Evolutionary conservation across 805 yeast species (phyloP).

Genomic region (Saturnispora quitensis): DNA sequence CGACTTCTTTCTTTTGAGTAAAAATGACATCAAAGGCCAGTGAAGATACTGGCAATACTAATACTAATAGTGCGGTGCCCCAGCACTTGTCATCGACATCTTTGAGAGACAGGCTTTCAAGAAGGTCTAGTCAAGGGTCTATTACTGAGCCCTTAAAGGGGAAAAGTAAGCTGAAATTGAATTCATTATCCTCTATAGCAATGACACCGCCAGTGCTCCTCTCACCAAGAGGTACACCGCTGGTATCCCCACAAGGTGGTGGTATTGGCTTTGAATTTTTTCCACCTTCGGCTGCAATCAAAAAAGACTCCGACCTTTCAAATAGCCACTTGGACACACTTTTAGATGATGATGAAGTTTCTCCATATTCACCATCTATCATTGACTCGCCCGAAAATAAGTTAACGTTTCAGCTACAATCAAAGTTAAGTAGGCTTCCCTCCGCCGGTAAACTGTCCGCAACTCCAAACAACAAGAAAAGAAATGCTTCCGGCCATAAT

Average conservation of each 20-base stretch:
- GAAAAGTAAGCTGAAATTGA: conserved; percentile 17
- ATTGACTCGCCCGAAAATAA: conserved; percentile 1
- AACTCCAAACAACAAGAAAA: not conserved
- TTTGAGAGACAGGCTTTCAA: conserved; percentile 8
- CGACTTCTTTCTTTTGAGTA: not conserved
- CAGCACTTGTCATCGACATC: not conserved
- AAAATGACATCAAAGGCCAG: not conserved
- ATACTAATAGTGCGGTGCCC: not conserved
- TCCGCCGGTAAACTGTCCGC: not conserved
- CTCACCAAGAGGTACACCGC: conserved; percentile 27
- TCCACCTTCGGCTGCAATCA: not conserved
- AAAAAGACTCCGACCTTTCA: not conserved
- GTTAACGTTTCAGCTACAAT: not conserved
- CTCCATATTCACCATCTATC: not conserved
- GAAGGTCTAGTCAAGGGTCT: conserved; percentile 5
- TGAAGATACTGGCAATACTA: not conserved
- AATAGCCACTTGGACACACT: not conserved
- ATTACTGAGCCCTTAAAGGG: not conserved
- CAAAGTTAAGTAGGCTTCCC: conserved; percentile 1
- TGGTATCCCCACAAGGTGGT: conserved; percentile 18
- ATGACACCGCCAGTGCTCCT: conserved; percentile 21
- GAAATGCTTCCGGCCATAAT: not conserved
- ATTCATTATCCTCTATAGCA: conserved; percentile 13
- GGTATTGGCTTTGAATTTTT: conserved; percentile 5
- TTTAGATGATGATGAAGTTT: not conserved